Evolutionary conservation across 2,329 filamentous ascomycete genomes (phyloP).

Genomic region (Fusarium austroafricanum): DNA sequence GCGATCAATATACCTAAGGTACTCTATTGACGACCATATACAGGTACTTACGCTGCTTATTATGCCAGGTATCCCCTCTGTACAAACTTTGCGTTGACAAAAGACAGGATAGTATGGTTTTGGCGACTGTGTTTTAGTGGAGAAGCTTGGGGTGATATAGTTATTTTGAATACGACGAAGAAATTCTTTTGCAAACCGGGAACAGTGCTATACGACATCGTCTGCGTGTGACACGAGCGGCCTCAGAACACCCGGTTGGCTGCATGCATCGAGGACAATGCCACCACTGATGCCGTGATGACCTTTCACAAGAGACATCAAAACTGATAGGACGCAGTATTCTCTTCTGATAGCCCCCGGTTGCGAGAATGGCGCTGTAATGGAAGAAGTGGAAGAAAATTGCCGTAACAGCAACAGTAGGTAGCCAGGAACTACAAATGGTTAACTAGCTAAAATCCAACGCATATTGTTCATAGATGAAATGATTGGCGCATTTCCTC

Average conservation of each 20-base stretch:
- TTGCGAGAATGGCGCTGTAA: background rate
- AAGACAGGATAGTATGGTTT: too few species aligned
- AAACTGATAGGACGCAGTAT: background rate
- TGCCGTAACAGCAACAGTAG: too few species aligned
- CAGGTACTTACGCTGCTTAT: too few species aligned
- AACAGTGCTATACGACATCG: constrained; percentile 21
- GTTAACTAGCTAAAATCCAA: background rate
- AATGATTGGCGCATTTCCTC: background rate
- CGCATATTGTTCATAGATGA: background rate
- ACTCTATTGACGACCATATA: too few species aligned
- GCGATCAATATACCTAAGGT: background rate
- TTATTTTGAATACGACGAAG: background rate
- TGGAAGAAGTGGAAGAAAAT: background rate
- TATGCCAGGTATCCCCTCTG: too few species aligned
- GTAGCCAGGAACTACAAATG: background rate
- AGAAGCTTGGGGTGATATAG: too few species aligned
- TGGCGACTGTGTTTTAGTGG: too few species aligned
- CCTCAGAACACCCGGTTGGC: constrained; percentile 9
- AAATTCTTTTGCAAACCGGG: background rate
- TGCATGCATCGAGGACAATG: constrained; percentile 12
- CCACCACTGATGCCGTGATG: background rate
- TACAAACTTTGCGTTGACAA: too few species aligned
- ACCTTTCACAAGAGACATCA: background rate
- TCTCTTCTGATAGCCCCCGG: background rate
- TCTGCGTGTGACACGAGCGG: constrained; percentile 5